Evolutionary conservation across 2,329 filamentous ascomycete species (phyloP), one percentile per base, ranked within the genome.

Genomic region (Colletotrichum orbiculare): DNA sequence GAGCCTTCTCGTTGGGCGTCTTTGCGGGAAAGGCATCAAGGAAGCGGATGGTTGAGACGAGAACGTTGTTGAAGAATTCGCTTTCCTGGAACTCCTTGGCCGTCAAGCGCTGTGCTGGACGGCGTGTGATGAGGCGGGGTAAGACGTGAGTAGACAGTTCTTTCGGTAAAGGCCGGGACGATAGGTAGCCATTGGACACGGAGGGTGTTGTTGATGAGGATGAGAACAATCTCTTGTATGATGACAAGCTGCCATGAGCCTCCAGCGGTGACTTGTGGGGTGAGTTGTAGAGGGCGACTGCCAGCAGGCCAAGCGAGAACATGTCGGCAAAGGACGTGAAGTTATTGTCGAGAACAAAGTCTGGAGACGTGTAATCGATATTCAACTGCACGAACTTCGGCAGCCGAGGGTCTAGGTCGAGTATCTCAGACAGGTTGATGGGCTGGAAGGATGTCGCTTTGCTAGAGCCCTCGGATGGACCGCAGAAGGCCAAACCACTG

Each of bases 11-110:
- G 67, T 88, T 92, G 0, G 92, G 86, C 1, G 94, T 97, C 80
- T 99, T 99, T 39, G 93, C 92, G 0, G 96, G 95, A 64, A 99
- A 88, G 0, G 90, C 87, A 71, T 99, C 96, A 34, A 99, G 82
- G 73, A 99, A 99, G 11, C 96, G 92, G 67, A 99, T 97, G 0
- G 96, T 97, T 0, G 94, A 97, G 25, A 99, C 93, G 5, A 99
- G 83, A 49, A 98, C 92, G 73, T 98, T 99, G 78, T 99, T 94
- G 75, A 99, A 99, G 75, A 96, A 99, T 69, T 93, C 90, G 73
- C 94, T 96, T 76, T 97, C 89, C 74, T 99, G 96, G 71, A 99
- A 98, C 71, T 97, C 95, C 58, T 87, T 89, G 5, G 95, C 94
- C 34, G 89, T 94, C 81, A 98, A 87, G 48, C 96, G 88, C 74